Conservation (phyloP, 2,329 filamentous ascomycete species). For the Fusarium irregulare region DNA sequence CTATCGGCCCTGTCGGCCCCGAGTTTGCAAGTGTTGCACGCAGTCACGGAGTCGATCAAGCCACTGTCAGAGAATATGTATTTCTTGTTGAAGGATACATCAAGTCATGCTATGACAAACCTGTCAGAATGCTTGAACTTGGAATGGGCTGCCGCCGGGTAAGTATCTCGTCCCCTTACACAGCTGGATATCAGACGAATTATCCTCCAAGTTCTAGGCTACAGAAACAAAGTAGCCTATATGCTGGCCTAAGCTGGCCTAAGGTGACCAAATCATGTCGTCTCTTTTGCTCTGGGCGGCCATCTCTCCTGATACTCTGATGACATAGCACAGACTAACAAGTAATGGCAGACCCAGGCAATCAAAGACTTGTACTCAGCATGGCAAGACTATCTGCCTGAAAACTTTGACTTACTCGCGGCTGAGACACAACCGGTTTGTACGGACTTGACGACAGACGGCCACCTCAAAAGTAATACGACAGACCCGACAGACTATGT, state of each 20-base stretch:
- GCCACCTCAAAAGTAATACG: neutral
- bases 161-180: neutral
- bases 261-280: neutral
- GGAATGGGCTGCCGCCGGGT: conserved; percentile 56
- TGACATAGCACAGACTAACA: neutral
- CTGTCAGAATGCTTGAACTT: conserved; percentile 56
- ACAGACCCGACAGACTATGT: neutral
- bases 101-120: conserved; percentile 46
- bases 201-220: neutral
- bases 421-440: neutral
- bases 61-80: conserved; percentile 54
- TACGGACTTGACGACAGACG: neutral
- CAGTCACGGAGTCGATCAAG: conserved; percentile 55
- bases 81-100: conserved; percentile 57
- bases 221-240: neutral
- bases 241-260: neutral
- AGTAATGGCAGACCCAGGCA: neutral
- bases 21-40: conserved; percentile 41
- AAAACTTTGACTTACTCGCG: neutral
- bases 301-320: neutral
- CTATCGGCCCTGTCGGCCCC: neutral
- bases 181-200: conserved; percentile 23
- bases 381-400: neutral
- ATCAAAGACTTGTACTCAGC: neutral
- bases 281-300: neutral